Evolutionary conservation across 805 yeast species (phyloP).

Genomic region (Wickerhamomyces silvicola): DNA sequence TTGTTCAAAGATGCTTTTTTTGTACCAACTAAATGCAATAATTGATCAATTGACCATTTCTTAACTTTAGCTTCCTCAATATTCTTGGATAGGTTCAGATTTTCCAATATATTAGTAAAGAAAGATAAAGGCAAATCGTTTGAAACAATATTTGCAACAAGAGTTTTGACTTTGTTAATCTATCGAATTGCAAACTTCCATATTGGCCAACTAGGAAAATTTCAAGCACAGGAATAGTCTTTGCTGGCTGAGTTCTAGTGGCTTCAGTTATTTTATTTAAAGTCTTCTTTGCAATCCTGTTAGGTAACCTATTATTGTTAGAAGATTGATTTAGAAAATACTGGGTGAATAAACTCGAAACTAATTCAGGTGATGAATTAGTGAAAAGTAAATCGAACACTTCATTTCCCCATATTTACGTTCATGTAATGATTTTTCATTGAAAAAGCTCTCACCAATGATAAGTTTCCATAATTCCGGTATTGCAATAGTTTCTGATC

Average conservation of each 20-base stretch:
- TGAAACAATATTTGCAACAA: slow-evolving; percentile 26
- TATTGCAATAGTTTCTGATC: slow-evolving; percentile 27
- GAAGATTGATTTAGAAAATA: slow-evolving; percentile 73
- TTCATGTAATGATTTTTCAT: slow-evolving; percentile 73
- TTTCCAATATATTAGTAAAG: slow-evolving; percentile 17
- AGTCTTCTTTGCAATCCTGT: slow-evolving; percentile 56
- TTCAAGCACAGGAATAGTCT: slow-evolving; percentile 26
- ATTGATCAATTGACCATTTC: slow-evolving; percentile 55
- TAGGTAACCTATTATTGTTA: slow-evolving; percentile 55
- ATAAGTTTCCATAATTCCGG: slow-evolving; percentile 74
- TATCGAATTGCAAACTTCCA: slow-evolving; percentile 69
- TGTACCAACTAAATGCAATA: slow-evolving; percentile 45
- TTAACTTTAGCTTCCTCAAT: slow-evolving; percentile 13
- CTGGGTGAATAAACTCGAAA: slow-evolving; percentile 40
- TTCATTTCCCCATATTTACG: slow-evolving; percentile 84
- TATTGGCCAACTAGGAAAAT: slow-evolving; percentile 35
- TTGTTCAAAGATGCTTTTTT: slow-evolving; percentile 28
- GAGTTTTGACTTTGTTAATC: slow-evolving; percentile 67
- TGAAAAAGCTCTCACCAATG: slow-evolving; percentile 75
- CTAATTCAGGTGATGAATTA: slow-evolving; percentile 17
- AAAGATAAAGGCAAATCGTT: slow-evolving; percentile 9
- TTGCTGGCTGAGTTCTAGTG: slow-evolving; percentile 30
- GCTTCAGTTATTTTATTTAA: slow-evolving; percentile 37
- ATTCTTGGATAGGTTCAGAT: slow-evolving; percentile 6
- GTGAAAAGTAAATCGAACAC: slow-evolving; percentile 48